Percentiles rank a stretch among this genome's conserved stretches.
Evolutionary conservation across 106 monocot genomes (phyloP).

Genomic region (Amphibolis antarctica): DNA sequence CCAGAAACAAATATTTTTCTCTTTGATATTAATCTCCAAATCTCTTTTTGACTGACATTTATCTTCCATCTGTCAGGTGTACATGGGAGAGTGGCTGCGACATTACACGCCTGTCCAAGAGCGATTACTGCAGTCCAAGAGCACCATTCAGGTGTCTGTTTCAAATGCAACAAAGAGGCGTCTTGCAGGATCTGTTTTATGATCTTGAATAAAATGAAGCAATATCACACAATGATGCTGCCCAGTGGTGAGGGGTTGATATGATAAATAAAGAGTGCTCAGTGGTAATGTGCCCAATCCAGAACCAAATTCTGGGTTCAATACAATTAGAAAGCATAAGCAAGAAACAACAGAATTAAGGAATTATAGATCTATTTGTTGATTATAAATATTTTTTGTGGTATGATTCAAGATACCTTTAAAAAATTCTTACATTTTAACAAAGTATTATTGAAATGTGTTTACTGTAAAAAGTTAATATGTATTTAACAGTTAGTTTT

Average conservation of each 20-base stretch:
- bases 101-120: slow-evolving; percentile 59
- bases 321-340: too few species aligned
- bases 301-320: too few species aligned
- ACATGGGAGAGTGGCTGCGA: slow-evolving; percentile 75
- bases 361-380: too few species aligned
- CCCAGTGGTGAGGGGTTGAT: neutral
- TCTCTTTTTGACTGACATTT: neutral
- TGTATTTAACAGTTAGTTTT: too few species aligned
- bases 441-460: too few species aligned
- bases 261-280: neutral
- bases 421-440: too few species aligned
- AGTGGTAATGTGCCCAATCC: too few species aligned
- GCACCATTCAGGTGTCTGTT: slow-evolving; percentile 54
- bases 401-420: too few species aligned
- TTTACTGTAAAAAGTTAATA: too few species aligned
- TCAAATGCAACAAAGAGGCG: slow-evolving; percentile 81
- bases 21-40: neutral
- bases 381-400: too few species aligned
- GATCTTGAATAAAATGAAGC: neutral
- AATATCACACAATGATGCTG: neutral
- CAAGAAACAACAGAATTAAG: too few species aligned
- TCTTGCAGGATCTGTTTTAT: slow-evolving; percentile 44
- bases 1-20: neutral
- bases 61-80: slow-evolving; percentile 38
- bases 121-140: slow-evolving; percentile 23